phyloP scores from a whole-genome alignment of 2,329 filamentous ascomycete species.

The Ophiostoma quercus region DNA sequence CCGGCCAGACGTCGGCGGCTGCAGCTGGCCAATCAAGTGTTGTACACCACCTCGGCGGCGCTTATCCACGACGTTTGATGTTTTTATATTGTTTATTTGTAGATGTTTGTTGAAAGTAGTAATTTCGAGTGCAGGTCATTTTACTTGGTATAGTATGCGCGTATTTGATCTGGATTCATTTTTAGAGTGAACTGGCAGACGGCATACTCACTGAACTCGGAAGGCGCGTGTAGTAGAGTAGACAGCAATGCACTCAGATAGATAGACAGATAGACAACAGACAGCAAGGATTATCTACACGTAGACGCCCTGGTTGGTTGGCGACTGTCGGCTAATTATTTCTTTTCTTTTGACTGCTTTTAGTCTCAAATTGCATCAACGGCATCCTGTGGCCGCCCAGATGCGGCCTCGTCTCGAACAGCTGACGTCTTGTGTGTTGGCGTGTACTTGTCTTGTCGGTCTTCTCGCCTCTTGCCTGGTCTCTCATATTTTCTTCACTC shows the following conservation, averaged over 20 bases:
- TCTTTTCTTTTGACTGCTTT: background rate
- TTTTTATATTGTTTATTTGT: background rate
- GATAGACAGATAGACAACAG: background rate
- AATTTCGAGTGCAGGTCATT: background rate
- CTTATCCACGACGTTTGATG: slow-evolving; percentile 31
- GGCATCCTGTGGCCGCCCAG: slow-evolving; percentile 9
- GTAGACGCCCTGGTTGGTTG: slow-evolving; percentile 10
- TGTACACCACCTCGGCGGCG: slow-evolving; percentile 33
- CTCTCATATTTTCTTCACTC: background rate
- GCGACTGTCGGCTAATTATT: background rate
- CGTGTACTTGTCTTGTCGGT: slow-evolving; percentile 18
- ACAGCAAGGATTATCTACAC: background rate
- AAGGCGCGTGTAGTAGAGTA: background rate
- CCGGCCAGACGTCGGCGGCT: slow-evolving; percentile 24
- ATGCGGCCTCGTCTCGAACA: slow-evolving; percentile 18
- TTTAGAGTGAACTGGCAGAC: no score
- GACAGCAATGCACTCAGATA: background rate
- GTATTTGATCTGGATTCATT: no score
- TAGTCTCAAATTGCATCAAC: background rate
- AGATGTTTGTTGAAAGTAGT: background rate
- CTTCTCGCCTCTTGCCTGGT: background rate
- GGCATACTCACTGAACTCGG: no score
- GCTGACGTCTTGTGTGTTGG: slow-evolving; percentile 19
- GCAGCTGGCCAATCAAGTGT: slow-evolving; percentile 30
- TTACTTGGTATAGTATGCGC: background rate